phyloP scores from a whole-genome alignment of 2,329 filamentous ascomycete species.

The Hypoxylon rubiginosum region DNA sequence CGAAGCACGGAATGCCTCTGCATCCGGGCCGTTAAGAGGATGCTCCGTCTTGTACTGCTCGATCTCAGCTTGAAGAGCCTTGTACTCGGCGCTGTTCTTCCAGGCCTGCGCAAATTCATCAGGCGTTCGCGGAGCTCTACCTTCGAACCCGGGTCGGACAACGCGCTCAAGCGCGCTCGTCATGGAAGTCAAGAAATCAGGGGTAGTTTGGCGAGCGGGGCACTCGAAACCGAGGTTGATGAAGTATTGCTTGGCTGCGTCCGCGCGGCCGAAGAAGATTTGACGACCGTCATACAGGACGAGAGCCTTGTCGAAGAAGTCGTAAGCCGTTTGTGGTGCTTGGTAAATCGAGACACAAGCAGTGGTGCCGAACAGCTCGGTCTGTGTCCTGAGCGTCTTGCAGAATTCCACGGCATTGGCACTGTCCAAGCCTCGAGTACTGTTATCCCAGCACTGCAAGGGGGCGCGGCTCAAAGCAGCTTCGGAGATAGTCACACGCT shows the following conservation, averaged over 20 bases:
- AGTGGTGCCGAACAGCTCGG: slow-evolving; percentile 75
- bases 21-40: slow-evolving; percentile 68
- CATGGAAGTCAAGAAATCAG: slow-evolving; percentile 80
- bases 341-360: slow-evolving; percentile 82
- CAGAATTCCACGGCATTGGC: slow-evolving; percentile 83
- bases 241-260: slow-evolving; percentile 74
- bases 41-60: slow-evolving; percentile 67
- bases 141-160: slow-evolving; percentile 68
- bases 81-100: slow-evolving; percentile 67
- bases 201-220: slow-evolving; percentile 75
- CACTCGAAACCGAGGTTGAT: slow-evolving; percentile 76
- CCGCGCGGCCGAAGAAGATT: slow-evolving; percentile 73
- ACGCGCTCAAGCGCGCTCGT: slow-evolving; percentile 71
- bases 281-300: slow-evolving; percentile 73
- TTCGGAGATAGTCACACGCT: slow-evolving; percentile 75
- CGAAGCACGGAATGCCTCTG: slow-evolving; percentile 68
- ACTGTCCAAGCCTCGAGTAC: slow-evolving; percentile 79
- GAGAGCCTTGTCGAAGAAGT: slow-evolving; percentile 71
- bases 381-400: slow-evolving; percentile 74
- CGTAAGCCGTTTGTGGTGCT: slow-evolving; percentile 74
- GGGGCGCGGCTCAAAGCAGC: slow-evolving; percentile 70
- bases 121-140: slow-evolving; percentile 68
- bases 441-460: slow-evolving; percentile 79
- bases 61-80: slow-evolving; percentile 66
- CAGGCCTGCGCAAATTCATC: slow-evolving; percentile 72